phyloP scores from a whole-genome alignment of 371 early-diverging fungal species.

The Dichotomocladium elegans region DNA sequence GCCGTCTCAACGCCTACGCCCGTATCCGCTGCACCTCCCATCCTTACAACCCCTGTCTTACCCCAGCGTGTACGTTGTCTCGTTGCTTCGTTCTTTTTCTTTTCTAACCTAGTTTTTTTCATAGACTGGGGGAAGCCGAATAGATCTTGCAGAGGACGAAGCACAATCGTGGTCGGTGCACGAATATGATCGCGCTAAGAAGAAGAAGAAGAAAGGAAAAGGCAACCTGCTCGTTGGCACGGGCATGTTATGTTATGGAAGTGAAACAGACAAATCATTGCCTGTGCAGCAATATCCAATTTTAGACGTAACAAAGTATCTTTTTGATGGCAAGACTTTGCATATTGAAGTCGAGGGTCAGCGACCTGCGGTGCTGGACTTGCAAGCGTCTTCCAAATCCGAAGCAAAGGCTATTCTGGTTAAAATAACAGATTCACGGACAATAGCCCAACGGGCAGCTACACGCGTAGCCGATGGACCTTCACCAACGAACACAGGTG shows the following conservation, averaged over 20 bases:
- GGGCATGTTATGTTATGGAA: conserved; percentile 57
- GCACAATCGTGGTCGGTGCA: conserved; percentile 36
- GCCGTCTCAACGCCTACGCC: neutral
- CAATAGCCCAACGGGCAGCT: conserved; percentile 11
- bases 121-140: neutral
- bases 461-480: conserved; percentile 5
- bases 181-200: conserved; percentile 44
- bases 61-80: conserved; percentile 19
- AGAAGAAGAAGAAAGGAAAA: conserved; percentile 69
- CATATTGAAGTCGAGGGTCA: conserved; percentile 53
- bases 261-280: conserved; percentile 64
- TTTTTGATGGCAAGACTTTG: conserved; percentile 54
- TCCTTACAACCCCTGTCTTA: conserved; percentile 16
- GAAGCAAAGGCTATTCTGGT: conserved; percentile 63
- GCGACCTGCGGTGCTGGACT: conserved; percentile 51
- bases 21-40: no score
- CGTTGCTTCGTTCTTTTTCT: neutral
- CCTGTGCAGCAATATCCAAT: conserved; percentile 62
- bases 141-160: conserved; percentile 19
- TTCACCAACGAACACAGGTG: neutral
- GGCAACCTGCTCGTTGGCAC: conserved; percentile 65
- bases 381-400: conserved; percentile 57
- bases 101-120: neutral
- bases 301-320: conserved; percentile 50
- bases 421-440: conserved; percentile 39